Base-by-base conservation (phyloP, 2,329 filamentous ascomycete genomes). In the Pseudogymnoascus sp. region DNA sequence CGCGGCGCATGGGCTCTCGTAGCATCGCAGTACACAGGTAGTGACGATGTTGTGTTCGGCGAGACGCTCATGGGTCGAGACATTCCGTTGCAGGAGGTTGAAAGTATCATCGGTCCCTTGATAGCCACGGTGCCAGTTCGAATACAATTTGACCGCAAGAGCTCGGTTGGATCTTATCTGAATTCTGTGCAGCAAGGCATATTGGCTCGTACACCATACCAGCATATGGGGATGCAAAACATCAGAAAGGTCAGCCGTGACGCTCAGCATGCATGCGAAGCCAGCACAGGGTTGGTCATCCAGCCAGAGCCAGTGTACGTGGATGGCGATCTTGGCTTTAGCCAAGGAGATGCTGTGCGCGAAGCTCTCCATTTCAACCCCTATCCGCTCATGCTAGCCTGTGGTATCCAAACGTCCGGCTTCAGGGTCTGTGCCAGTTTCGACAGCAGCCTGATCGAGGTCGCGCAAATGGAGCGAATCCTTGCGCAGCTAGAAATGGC, bases 351-450 rank as follows among this genome's bases (percentile, higher is more conserved):
- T 62, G 71, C 73, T 7, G 67, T 64, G 9, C 66, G 63, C 3
- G 68, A 70, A 55, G 68, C 67, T 1, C 64, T 71, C 59, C 76
- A 78, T 63, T 79, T 79, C 68, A 80, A 79, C 61, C 74, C 78
- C 0, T 81, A 81, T 63, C 76, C 79, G 4, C 71, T 81, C 1
- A 82, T 81, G 80, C 64, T 81, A 21, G 79, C 72, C 2, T 80
- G 74, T 66, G 77, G 76, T 4, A 75, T 80, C 5, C 70, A 71
- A 21, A 76, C 75, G 63, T 73, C 66, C 5, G 77, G 78, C 1
- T 76, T 81, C 62, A 69, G 76, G 62, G 72, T 79, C 9, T 76
- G 75, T 21, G 77, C 77, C 1, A 79, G 74, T 65, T 79, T 79
- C 38, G 78, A 79, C 45, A 73, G 66, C 61, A 72, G 67, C 18